Percentiles rank a stretch among this genome's conserved stretches.
phyloP scores from a whole-genome alignment of 352 stramenopile species.

The Bremia lactucae region DNA sequence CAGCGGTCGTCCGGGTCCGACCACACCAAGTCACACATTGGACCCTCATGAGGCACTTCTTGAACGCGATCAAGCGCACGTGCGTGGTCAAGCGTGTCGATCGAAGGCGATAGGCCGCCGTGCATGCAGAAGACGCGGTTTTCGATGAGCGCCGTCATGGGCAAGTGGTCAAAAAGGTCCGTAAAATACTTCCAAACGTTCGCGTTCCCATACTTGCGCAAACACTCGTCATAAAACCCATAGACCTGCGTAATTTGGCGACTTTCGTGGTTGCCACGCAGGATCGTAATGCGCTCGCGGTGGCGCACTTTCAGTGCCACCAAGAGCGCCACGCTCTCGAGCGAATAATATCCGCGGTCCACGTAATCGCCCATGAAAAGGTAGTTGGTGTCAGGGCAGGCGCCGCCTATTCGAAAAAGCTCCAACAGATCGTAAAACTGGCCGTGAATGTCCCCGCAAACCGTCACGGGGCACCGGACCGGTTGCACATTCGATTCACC shows the following conservation, averaged over 20 bases:
- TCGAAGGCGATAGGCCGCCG: constrained; percentile 78
- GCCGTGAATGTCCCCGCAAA: constrained; percentile 84
- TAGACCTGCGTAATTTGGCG: constrained; percentile 79
- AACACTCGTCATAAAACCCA: constrained; percentile 74
- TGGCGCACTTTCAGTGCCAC: constrained; percentile 81
- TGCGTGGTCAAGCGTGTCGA: constrained; percentile 83
- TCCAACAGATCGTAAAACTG: constrained; percentile 86
- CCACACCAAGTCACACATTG: constrained; percentile 86
- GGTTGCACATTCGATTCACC: constrained; percentile 82
- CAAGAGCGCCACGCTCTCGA: constrained; percentile 76
- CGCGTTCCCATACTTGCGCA: constrained; percentile 93
- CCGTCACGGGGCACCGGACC: constrained; percentile 76
- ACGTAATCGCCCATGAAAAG: constrained; percentile 88
- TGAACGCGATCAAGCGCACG: constrained; percentile 75
- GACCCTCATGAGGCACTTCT: constrained; percentile 80
- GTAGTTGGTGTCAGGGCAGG: constrained; percentile 85
- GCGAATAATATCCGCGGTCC: constrained; percentile 82
- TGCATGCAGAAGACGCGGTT: constrained; percentile 87
- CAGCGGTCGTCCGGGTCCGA: constrained; percentile 82
- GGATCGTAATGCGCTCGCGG: constrained; percentile 77
- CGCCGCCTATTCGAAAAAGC: constrained; percentile 84
- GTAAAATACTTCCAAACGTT: constrained; percentile 89
- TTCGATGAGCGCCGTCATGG: constrained; percentile 83
- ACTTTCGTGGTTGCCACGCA: constrained; percentile 75
- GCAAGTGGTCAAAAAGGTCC: constrained; percentile 82